Base-by-base conservation (phyloP, 371 early-diverging fungal species). In the Rhizopus stolonifer region DNA sequence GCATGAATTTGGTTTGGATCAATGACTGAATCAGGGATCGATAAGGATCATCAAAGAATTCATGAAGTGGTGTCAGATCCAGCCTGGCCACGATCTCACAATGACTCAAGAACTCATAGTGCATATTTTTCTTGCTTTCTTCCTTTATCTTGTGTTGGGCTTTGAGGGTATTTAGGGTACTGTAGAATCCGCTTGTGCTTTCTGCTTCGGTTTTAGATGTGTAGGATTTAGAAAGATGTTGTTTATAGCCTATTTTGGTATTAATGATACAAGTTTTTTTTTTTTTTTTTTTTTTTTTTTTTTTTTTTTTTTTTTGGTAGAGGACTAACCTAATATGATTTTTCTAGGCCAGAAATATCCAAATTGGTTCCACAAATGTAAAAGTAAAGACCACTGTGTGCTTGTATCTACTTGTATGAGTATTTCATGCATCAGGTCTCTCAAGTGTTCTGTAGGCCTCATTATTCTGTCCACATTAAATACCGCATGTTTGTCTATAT, bases 281-380 rank as follows among this genome's bases (percentile, higher is more conserved):
- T 10, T 29, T 29, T 29, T 29, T 29, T 29, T 29, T 29, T 29
- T 29, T 29, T 29, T 29, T 29, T 29, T 29, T 29, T 4, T 7
- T 10, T 7, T 29, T 4, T 29, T 29, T 29, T 29, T 10, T 29
- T 29, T 29, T 10, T 29, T 29, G 31, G 10, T 7, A 29, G 10
- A 4, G 38, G 14, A 5, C 6, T 50, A 59, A 56, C 68, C 70
- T 9, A 76, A 34, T 3, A 64, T 50, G 7, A 76, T 56, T 22
- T 67, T 67, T 32, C 69, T 58, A 9, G 77, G 77, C 73, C 77
- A 76, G n/a, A 76, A 54, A 43, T 64, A 76, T 10, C 77, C 77
- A 67, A 59, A 76, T 13, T 51, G 59, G 19, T 60, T 25, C 70
- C 70, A 76, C 2, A 76, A 46, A 25, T 56, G 34, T 13, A 65